Percentiles rank a stretch among this genome's conserved stretches.
These are phyloP conservation scores for Dactylellina drechsleri DNA, from an alignment of 2,329 filamentous ascomycete species.

Conservation along the genomic window DNA sequence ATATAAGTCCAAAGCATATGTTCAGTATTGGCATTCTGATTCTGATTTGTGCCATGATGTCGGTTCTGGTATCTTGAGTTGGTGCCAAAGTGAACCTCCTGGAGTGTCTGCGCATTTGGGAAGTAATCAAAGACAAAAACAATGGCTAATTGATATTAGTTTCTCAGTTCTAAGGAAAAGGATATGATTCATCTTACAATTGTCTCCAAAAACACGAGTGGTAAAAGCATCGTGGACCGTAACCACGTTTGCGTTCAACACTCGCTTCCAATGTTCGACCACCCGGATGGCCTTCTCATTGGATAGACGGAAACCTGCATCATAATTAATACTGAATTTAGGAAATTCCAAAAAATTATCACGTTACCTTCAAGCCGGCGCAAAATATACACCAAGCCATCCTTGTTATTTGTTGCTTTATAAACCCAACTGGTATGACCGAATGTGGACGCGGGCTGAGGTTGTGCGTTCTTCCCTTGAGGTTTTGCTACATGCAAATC, in stretches of 20 bases:
- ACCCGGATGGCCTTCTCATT: slow-evolving; percentile 88
- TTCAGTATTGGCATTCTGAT: slow-evolving; percentile 71
- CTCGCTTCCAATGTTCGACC: slow-evolving; percentile 87
- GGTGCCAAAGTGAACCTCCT: slow-evolving; percentile 77
- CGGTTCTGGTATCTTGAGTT: slow-evolving; percentile 57
- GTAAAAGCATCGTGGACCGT: slow-evolving; percentile 93
- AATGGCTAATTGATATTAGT: slow-evolving; percentile 65
- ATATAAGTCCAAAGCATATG: slow-evolving; percentile 89
- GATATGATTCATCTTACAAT: slow-evolving; percentile 64
- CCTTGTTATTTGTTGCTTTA: slow-evolving; percentile 89
- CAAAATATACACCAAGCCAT: slow-evolving; percentile 86
- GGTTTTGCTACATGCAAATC: slow-evolving; percentile 68
- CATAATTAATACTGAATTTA: not conserved
- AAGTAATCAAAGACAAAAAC: slow-evolving; percentile 95
- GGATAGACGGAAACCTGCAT: slow-evolving; percentile 79
- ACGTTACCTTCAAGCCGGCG: slow-evolving; percentile 79
- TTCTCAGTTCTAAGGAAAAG: not conserved
- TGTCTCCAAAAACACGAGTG: slow-evolving; percentile 89
- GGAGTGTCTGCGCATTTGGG: slow-evolving; percentile 86
- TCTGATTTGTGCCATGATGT: slow-evolving; percentile 49
- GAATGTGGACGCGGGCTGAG: slow-evolving; percentile 79
- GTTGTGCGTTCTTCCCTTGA: slow-evolving; percentile 59
- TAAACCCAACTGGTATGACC: slow-evolving; percentile 94
- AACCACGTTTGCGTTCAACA: slow-evolving; percentile 83
- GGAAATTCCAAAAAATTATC: not conserved